phyloP scores from a whole-genome alignment of 2,329 filamentous ascomycete species.

The Stromatinia cepivora region DNA sequence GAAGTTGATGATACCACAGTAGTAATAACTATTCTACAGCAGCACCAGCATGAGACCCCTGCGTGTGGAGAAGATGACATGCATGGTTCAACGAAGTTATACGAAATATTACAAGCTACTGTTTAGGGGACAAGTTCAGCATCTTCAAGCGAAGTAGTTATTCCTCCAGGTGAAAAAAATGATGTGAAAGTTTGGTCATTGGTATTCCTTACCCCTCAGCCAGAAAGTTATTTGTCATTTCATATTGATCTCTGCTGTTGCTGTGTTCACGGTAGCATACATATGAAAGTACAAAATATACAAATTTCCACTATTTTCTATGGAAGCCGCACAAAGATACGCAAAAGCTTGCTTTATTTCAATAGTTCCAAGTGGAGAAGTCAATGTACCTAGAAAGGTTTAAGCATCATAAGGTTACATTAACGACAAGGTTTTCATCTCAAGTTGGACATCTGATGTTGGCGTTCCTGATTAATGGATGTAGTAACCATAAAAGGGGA shows the following conservation, averaged over 20 bases:
- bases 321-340: slow-evolving; percentile 10
- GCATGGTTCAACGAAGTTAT: slow-evolving; percentile 8
- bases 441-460: slow-evolving; percentile 15
- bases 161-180: neutral
- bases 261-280: neutral
- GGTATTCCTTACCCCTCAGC: neutral
- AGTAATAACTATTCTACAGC: neutral
- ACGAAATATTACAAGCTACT: neutral
- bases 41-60: slow-evolving; percentile 6
- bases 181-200: neutral
- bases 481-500: neutral
- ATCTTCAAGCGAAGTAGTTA: neutral
- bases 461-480: slow-evolving; percentile 7
- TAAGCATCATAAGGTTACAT: slow-evolving; percentile 13
- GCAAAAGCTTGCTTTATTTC: slow-evolving; percentile 14
- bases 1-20: slow-evolving; percentile 14
- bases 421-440: slow-evolving; percentile 6
- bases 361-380: slow-evolving; percentile 19
- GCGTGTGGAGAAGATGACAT: slow-evolving; percentile 11
- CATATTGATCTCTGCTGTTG: neutral
- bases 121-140: neutral
- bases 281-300: neutral
- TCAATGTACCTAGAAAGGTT: neutral
- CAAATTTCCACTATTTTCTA: neutral
- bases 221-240: neutral